Percentiles rank a stretch among this genome's conserved stretches.
Evolutionary conservation across 2,329 filamentous ascomycete genomes (phyloP).

Genomic region (Aspergillus aculeatinus): DNA sequence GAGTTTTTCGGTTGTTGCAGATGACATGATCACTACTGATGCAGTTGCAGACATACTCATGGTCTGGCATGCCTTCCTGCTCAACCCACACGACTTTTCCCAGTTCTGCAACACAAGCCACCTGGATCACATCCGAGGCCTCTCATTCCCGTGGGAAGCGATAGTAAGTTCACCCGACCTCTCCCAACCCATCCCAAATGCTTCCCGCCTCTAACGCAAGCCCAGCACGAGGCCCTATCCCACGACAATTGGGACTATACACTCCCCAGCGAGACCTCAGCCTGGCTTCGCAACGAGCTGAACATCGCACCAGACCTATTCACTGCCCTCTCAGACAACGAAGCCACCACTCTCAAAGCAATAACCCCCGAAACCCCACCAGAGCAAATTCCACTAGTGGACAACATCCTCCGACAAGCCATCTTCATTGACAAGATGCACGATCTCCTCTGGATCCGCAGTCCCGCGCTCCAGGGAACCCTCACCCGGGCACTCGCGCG

Average conservation of each 20-base stretch:
- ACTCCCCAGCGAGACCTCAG: background rate
- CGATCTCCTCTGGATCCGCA: slow-evolving; percentile 75
- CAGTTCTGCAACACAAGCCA: slow-evolving; percentile 65
- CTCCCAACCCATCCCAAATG: background rate
- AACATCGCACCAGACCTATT: slow-evolving; percentile 6
- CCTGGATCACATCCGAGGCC: slow-evolving; percentile 55
- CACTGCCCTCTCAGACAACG: background rate
- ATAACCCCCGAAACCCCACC: background rate
- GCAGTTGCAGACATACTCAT: slow-evolving; percentile 64
- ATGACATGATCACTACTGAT: background rate
- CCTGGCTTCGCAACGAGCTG: background rate
- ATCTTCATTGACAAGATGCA: slow-evolving; percentile 62
- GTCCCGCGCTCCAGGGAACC: slow-evolving; percentile 61
- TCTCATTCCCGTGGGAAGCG: slow-evolving; percentile 63
- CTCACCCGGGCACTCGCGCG: slow-evolving; percentile 60
- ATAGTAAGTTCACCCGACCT: slow-evolving; percentile 33
- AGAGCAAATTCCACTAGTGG: slow-evolving; percentile 26
- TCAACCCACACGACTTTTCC: slow-evolving; percentile 68
- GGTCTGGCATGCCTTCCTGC: slow-evolving; percentile 75
- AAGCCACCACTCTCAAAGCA: background rate
- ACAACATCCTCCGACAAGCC: slow-evolving; percentile 44
- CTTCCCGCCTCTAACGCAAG: background rate
- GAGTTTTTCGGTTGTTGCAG: slow-evolving; percentile 19
- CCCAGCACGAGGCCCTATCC: background rate
- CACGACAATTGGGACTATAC: slow-evolving; percentile 12